Base-by-base conservation (phyloP, 2,329 filamentous ascomycete species). In the Trichoderma sp. region DNA sequence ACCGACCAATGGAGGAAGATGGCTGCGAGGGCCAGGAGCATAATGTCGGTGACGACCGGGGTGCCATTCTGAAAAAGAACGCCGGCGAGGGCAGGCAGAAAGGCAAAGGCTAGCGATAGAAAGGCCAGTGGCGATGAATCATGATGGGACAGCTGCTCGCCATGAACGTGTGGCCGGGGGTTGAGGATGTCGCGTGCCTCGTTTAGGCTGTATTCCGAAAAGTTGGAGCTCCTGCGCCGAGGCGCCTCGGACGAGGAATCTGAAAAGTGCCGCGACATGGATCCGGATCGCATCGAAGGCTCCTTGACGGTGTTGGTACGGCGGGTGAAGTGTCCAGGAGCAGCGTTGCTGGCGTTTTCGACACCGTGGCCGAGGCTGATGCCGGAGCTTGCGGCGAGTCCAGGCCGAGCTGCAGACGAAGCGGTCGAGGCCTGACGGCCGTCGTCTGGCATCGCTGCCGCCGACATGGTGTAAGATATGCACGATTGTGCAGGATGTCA, bases 1-100 rank as follows among this genome's bases (percentile, higher is more conserved):
- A 97, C 90, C 58, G 92, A 94, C 92, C 93, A 97, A 76, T 97
- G 94, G 70, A 98, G 82, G 74, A 97, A 96, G 53, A 97, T 86
- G 5, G 90, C 92, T 2, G 92, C 92, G 70, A 98, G 79, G 3
- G 86, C 88, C 35, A 98, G 80, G 37, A 98, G 83, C 73, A 95
- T 90, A 32, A 97, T 80, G 78, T 98, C 94, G 0, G 93, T 97
- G 65, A 94, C 88, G 70, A 97, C 85, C 1, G 90, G 87, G 72
- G 90, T 90, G 13, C 94, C 94, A 80, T 97, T 92, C 69, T 91
- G 87, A 76, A 97, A 96, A 67, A 97, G 82, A 58, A 96, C 80
- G 0, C 94, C 94, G 1, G 89, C 92, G n/a, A 97, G 76, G 1
- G 94, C 93, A 3, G 94, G 94, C 15, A 98, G 81, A 57, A 97